These are phyloP conservation scores for Megacollybia marginata DNA, from an alignment of 768 basidiomycete genomes.

Conservation along the genomic window DNA sequence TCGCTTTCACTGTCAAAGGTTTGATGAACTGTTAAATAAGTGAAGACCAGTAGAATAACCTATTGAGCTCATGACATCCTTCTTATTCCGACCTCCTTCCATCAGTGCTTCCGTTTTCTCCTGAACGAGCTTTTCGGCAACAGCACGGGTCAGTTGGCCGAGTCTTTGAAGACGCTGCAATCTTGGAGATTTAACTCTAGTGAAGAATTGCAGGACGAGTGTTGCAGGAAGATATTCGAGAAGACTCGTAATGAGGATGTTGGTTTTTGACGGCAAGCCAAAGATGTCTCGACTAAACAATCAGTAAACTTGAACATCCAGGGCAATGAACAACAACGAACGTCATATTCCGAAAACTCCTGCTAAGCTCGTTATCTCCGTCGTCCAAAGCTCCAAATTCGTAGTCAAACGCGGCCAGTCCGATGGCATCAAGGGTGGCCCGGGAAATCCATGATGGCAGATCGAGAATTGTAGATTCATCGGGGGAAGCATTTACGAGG, in stretches of 20 bases:
- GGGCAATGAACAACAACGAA: neutral
- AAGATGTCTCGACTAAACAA: slow-evolving; percentile 9
- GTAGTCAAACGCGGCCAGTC: slow-evolving; percentile 26
- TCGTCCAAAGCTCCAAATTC: slow-evolving; percentile 4
- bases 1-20: slow-evolving; percentile 54
- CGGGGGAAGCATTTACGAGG: neutral
- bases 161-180: neutral
- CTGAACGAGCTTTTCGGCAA: slow-evolving; percentile 1
- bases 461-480: slow-evolving; percentile 11
- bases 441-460: slow-evolving; percentile 18
- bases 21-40: neutral
- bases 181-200: slow-evolving; percentile 14
- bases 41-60: too few relatives aligned
- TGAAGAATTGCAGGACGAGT: slow-evolving; percentile 5
- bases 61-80: too few relatives aligned
- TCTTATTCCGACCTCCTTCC: neutral
- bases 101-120: neutral
- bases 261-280: too few relatives aligned
- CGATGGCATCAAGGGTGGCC: slow-evolving; percentile 27
- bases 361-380: neutral
- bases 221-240: neutral
- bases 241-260: slow-evolving; percentile 3
- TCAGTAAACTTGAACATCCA: neutral
- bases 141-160: neutral
- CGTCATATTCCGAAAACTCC: neutral